A percentile compares a stretch with the other conserved stretches of the same genome.
These are phyloP conservation scores for Mycena belliarum DNA, from an alignment of 768 basidiomycete species.

Conservation along the genomic window DNA sequence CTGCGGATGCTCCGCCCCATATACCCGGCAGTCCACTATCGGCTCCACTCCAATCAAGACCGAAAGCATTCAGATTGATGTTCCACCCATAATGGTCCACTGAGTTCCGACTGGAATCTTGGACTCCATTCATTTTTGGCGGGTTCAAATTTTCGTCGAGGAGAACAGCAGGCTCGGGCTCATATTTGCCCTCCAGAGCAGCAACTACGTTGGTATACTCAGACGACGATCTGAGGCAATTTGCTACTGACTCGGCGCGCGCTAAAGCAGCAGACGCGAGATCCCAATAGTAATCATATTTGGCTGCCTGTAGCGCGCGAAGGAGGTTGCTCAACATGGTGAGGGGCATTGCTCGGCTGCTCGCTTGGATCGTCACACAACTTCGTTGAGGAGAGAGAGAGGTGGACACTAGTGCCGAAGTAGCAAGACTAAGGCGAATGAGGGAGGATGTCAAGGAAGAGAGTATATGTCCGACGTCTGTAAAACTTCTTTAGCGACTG, in stretches of 20 bases:
- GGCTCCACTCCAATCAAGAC: slow-evolving; percentile 20
- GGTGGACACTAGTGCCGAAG: slow-evolving; percentile 13
- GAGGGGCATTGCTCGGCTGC: slow-evolving; percentile 21
- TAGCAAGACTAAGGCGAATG: slow-evolving; percentile 25
- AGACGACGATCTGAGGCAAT: slow-evolving; percentile 11
- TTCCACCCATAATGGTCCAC: slow-evolving; percentile 22
- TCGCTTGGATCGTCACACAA: slow-evolving; percentile 18
- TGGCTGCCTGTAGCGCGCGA: slow-evolving; percentile 13
- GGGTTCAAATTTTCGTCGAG: background rate
- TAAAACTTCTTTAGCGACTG: background rate
- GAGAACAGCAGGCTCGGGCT: slow-evolving; percentile 5
- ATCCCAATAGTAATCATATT: slow-evolving; percentile 18
- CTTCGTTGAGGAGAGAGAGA: slow-evolving; percentile 8
- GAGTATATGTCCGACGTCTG: slow-evolving; percentile 26
- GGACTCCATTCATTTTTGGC: slow-evolving; percentile 8
- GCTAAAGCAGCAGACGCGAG: slow-evolving; percentile 19
- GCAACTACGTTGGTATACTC: slow-evolving; percentile 20
- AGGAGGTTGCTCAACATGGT: slow-evolving; percentile 19
- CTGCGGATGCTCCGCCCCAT: slow-evolving; percentile 6
- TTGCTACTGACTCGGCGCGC: slow-evolving; percentile 17
- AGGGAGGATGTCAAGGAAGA: slow-evolving; percentile 24
- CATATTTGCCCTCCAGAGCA: slow-evolving; percentile 19
- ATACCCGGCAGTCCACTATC: slow-evolving; percentile 18
- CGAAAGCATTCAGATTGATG: slow-evolving; percentile 23
- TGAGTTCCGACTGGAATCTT: background rate